A percentile compares a stretch with the other conserved stretches of the same genome.
These are phyloP conservation scores for Blastobotrys capitulatus DNA, from an alignment of 1,139 yeast species.

Conservation along the genomic window DNA sequence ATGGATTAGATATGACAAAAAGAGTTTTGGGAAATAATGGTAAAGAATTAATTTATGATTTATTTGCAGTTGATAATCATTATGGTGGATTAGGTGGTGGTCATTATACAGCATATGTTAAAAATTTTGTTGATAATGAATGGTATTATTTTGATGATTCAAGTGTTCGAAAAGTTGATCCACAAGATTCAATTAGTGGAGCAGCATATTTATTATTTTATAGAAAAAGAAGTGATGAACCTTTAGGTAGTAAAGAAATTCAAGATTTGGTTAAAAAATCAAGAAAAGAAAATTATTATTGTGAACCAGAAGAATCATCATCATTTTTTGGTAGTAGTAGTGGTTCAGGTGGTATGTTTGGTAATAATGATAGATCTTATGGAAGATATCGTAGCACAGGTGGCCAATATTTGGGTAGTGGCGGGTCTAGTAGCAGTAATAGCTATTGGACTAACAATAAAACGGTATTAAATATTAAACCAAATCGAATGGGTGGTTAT, in stretches of 20 bases:
- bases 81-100: slow-evolving; percentile 98
- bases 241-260: slow-evolving; percentile 33
- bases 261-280: slow-evolving; percentile 29
- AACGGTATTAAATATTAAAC: slow-evolving; percentile 5
- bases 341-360: background rate
- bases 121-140: slow-evolving; percentile 65
- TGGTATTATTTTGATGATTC: slow-evolving; percentile 96
- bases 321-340: too few species aligned
- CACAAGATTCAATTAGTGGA: slow-evolving; percentile 57
- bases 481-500: background rate
- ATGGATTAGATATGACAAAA: slow-evolving; percentile 65
- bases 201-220: slow-evolving; percentile 89
- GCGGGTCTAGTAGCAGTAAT: slow-evolving; percentile 3
- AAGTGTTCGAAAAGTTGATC: slow-evolving; percentile 47
- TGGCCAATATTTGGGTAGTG: slow-evolving; percentile 15
- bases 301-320: slow-evolving; percentile 4
- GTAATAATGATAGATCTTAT: too few species aligned
- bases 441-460: background rate
- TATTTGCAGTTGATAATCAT: slow-evolving; percentile 91
- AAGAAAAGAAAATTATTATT: slow-evolving; percentile 9
- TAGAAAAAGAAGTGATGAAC: slow-evolving; percentile 46
- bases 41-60: slow-evolving; percentile 54
- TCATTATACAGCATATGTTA: slow-evolving; percentile 87
- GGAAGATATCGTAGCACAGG: slow-evolving; percentile 16
- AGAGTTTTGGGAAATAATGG: slow-evolving; percentile 37